These are phyloP conservation scores for Trichophyton benhamiae DNA, from an alignment of 2,329 filamentous ascomycete genomes.

Conservation along the genomic window DNA sequence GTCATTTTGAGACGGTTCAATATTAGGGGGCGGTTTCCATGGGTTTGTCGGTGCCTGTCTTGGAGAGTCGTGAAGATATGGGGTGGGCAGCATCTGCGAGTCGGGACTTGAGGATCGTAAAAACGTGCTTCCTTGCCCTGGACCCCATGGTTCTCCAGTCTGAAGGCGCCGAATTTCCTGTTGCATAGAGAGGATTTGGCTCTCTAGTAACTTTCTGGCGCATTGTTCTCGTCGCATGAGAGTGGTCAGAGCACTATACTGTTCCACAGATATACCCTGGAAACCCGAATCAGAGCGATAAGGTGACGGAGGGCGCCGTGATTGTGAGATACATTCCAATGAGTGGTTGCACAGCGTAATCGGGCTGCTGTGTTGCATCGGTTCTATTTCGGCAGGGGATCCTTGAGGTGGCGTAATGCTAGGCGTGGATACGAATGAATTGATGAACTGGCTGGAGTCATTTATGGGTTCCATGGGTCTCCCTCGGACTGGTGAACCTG, in stretches of 20 bases:
- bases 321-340: constrained; percentile 18
- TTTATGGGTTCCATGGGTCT: background rate
- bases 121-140: constrained; percentile 20
- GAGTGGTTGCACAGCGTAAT: constrained; percentile 17
- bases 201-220: constrained; percentile 34
- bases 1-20: background rate
- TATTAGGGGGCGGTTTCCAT: background rate
- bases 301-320: constrained; percentile 21
- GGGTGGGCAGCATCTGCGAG: background rate
- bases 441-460: constrained; percentile 6
- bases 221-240: constrained; percentile 36
- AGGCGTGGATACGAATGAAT: constrained; percentile 9
- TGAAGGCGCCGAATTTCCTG: constrained; percentile 30
- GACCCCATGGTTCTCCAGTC: constrained; percentile 20
- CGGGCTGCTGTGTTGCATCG: constrained; percentile 24
- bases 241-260: constrained; percentile 36
- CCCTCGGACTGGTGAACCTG: background rate
- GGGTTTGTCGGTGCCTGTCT: background rate
- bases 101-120: constrained; percentile 16
- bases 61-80: background rate
- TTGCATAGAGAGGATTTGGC: constrained; percentile 32
- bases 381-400: constrained; percentile 19
- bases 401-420: constrained; percentile 11
- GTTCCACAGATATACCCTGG: constrained; percentile 32
- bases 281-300: constrained; percentile 24